Evolutionary conservation across 306 rosid genomes (phyloP).

Genomic region (Acacia acuminata): DNA sequence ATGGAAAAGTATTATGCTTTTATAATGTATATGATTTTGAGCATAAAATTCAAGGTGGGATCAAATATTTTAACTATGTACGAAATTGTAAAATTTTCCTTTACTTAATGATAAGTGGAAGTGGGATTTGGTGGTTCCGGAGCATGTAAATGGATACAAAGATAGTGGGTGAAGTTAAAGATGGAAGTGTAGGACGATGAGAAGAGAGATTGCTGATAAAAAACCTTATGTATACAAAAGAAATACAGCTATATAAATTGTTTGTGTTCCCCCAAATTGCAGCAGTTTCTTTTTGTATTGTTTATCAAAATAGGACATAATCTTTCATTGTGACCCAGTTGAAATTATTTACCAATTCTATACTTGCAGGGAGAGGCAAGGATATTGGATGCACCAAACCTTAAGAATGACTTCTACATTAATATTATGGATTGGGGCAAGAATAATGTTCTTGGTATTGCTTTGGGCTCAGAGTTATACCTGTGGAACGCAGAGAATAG

Average conservation of each 20-base stretch:
- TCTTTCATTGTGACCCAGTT: not conserved
- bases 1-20: not conserved
- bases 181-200: not conserved
- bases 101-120: not conserved
- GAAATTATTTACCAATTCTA: conserved; percentile 1
- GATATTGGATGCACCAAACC: conserved; percentile 70
- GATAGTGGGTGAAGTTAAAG: not conserved
- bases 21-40: not conserved
- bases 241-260: not conserved
- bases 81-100: not conserved
- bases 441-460: conserved; percentile 61
- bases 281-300: not conserved
- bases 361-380: conserved; percentile 55
- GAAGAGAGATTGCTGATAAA: not conserved
- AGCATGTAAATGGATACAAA: not conserved
- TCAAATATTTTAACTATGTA: not conserved
- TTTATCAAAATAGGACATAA: not conserved
- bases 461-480: conserved; percentile 59
- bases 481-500: conserved; percentile 61
- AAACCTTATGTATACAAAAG: not conserved
- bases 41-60: not conserved
- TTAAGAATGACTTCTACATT: conserved; percentile 66
- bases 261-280: not conserved
- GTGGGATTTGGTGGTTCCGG: not conserved
- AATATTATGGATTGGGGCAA: conserved; percentile 76